Percentiles rank a stretch among this genome's conserved stretches.
phyloP scores from a whole-genome alignment of 2,329 filamentous ascomycete genomes.

The Aspergillus sp. region DNA sequence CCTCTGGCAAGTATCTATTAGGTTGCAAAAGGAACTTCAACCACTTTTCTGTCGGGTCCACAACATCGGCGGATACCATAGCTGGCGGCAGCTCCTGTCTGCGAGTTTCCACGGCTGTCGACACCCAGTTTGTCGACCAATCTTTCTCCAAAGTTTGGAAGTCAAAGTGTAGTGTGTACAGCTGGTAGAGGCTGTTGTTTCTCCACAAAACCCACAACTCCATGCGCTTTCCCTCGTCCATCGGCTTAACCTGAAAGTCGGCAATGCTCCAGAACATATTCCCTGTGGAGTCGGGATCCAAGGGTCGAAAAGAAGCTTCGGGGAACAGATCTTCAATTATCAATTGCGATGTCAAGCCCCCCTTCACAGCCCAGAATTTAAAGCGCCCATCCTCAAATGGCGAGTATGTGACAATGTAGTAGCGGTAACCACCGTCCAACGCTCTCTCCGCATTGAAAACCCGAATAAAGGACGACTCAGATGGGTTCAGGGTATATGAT shows the following conservation, averaged over 20 bases:
- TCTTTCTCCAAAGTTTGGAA: constrained; percentile 57
- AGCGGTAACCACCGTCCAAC: constrained; percentile 44
- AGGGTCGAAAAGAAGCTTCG: constrained; percentile 59
- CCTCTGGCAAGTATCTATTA: constrained; percentile 72
- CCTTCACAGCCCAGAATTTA: constrained; percentile 82
- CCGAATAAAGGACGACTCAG: constrained; percentile 70
- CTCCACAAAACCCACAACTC: constrained; percentile 78
- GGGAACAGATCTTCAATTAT: constrained; percentile 70
- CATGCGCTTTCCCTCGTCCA: constrained; percentile 50
- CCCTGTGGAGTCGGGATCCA: constrained; percentile 56
- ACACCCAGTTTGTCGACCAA: constrained; percentile 67
- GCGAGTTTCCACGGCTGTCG: constrained; percentile 58
- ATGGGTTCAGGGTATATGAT: constrained; percentile 75
- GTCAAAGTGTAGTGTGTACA: constrained; percentile 69
- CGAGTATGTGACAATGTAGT: constrained; percentile 75
- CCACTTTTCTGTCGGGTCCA: constrained; percentile 79
- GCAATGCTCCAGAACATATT: constrained; percentile 76
- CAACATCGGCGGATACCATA: constrained; percentile 59
- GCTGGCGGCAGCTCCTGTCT: constrained; percentile 50
- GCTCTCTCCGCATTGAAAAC: constrained; percentile 57
- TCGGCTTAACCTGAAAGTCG: constrained; percentile 63
- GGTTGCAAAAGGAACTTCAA: constrained; percentile 76
- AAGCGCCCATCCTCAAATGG: constrained; percentile 84
- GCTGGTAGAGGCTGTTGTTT: constrained; percentile 72
- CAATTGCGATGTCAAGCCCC: constrained; percentile 52